Conservation (phyloP, 352 stramenopile genomes). For the Pythium coloratum region DNA sequence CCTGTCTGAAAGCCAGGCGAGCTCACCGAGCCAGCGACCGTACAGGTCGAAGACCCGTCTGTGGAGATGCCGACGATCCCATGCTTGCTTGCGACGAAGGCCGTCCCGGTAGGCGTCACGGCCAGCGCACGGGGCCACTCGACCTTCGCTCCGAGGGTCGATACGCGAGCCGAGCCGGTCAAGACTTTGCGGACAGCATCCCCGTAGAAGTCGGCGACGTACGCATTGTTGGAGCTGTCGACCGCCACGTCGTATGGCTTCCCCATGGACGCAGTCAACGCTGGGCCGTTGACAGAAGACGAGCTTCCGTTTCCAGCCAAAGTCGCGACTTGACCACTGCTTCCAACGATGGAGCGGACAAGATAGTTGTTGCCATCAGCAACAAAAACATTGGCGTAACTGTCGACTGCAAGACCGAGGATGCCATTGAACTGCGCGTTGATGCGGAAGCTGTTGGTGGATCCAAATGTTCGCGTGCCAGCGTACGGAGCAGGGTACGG, state of each 20-base stretch:
- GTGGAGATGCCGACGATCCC: neutral
- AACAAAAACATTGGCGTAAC: neutral
- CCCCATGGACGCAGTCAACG: neutral
- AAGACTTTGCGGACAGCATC: neutral
- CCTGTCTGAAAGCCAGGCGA: neutral
- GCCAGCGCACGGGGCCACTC: neutral
- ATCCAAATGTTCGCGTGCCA: neutral
- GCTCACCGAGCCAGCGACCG: neutral
- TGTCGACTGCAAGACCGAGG: neutral
- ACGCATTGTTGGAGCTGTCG: neutral
- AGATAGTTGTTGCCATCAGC: neutral
- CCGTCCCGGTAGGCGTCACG: neutral
- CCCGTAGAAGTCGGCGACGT: neutral
- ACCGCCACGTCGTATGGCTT: neutral
- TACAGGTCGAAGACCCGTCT: neutral
- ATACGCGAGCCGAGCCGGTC: neutral
- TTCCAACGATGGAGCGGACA: neutral
- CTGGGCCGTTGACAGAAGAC: neutral
- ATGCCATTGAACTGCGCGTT: neutral
- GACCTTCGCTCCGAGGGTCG: neutral
- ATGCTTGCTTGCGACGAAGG: neutral
- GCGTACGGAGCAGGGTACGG: neutral
- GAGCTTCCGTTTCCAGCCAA: neutral
- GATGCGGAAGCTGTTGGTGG: neutral
- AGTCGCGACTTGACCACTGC: neutral